Percentiles rank a stretch among this genome's conserved stretches.
Evolutionary conservation across 73 alveolate species (phyloP).

Genomic region (Paramecium bursaria): DNA sequence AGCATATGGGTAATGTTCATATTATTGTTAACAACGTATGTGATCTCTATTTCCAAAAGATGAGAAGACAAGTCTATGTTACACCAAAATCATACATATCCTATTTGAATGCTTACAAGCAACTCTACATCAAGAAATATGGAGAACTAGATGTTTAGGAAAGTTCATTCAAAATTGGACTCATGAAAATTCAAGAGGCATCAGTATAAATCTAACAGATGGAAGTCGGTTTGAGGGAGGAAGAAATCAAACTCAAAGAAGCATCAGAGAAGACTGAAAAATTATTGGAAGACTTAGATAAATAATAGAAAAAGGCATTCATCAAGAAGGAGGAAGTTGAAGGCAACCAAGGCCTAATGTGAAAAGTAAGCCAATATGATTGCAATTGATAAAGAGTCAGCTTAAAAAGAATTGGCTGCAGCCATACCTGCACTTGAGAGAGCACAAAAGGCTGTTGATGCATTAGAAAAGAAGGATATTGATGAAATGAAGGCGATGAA

Average conservation of each 20-base stretch:
- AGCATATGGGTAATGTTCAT: slow-evolving; percentile 99
- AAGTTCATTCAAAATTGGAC: slow-evolving; percentile 86
- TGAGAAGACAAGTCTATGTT: slow-evolving; percentile 99
- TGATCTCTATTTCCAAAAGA: slow-evolving; percentile 96
- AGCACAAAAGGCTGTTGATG: slow-evolving; percentile 97
- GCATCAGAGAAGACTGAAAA: slow-evolving; percentile 92
- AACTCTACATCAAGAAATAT: slow-evolving; percentile 92
- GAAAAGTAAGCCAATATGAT: slow-evolving; percentile 94
- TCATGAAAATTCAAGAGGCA: slow-evolving; percentile 91
- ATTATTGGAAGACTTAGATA: slow-evolving; percentile 91
- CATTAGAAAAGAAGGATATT: slow-evolving; percentile 93
- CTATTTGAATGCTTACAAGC: slow-evolving; percentile 98
- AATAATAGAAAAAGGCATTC: slow-evolving; percentile 96
- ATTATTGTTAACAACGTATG: slow-evolving; percentile 95
- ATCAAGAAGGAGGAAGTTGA: slow-evolving; percentile 98
- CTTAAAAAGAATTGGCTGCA: slow-evolving; percentile 96
- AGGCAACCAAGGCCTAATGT: slow-evolving; percentile 95
- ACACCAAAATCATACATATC: slow-evolving; percentile 99
- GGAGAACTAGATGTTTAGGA: slow-evolving; percentile 93
- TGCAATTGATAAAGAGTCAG: slow-evolving; percentile 94
- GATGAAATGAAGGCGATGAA: slow-evolving; percentile 90
- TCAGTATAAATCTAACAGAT: slow-evolving; percentile 91
- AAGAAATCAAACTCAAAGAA: slow-evolving; percentile 91
- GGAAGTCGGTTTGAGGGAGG: slow-evolving; percentile 93
- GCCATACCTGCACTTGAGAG: slow-evolving; percentile 98